Percentiles rank a stretch among this genome's conserved stretches.
phyloP scores from a whole-genome alignment of 2,329 filamentous ascomycete genomes.

The Fusarium sp. region DNA sequence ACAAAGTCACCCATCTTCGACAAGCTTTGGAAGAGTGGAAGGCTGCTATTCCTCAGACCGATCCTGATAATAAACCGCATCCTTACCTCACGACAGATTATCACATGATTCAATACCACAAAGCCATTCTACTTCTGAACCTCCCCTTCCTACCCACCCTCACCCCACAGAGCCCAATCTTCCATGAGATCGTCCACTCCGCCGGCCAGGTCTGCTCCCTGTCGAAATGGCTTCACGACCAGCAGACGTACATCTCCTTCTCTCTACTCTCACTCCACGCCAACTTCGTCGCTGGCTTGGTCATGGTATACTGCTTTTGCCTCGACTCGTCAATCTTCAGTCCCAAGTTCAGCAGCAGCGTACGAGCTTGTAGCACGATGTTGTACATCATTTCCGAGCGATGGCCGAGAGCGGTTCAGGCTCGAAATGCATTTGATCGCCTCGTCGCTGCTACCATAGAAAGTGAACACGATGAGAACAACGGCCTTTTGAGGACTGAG shows the following conservation, averaged over 20 bases:
- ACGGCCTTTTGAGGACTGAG: not conserved
- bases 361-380: not conserved
- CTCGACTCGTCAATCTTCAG: not conserved
- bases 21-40: not conserved
- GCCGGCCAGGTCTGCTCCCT: not conserved
- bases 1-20: not conserved
- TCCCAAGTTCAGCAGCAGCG: not conserved
- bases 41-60: not conserved
- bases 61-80: not conserved
- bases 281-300: not conserved
- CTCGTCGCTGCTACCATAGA: conserved; percentile 4
- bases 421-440: not conserved
- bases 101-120: not conserved
- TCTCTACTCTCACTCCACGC: not conserved
- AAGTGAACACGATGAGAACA: not conserved
- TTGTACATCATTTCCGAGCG: not conserved
- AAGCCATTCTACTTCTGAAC: not conserved
- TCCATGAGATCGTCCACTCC: not conserved
- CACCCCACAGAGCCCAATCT: not conserved
- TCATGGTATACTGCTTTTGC: not conserved
- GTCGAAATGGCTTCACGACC: not conserved
- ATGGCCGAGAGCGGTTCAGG: not conserved
- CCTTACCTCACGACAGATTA: not conserved
- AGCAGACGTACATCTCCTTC: not conserved
- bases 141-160: not conserved